Base-by-base conservation (phyloP, 2,329 filamentous ascomycete genomes). In the Penicillium italicum region DNA sequence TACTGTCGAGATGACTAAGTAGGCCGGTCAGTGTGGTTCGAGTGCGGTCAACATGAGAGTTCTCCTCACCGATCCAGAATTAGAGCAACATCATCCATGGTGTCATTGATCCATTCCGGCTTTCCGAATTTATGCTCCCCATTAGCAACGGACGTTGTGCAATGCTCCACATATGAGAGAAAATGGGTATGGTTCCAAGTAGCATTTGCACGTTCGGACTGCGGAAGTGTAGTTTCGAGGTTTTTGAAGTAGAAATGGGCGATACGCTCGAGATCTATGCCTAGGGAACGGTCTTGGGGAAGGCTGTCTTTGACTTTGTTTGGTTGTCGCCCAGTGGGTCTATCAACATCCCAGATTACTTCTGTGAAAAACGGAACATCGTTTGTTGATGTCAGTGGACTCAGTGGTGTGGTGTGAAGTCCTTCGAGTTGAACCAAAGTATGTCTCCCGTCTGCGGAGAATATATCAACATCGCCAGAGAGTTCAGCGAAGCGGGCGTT, bases 381-480 rank as follows among this genome's bases (percentile, higher is more conserved):
- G 1, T 37, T 60, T 10, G 40, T 44, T 10, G 58, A 37, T 8
- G 62, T 56, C 26, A 59, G 26, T 18, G 61, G 62, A 10, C 42
- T 55, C 5, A 66, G 26, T 4, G 62, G 61, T 2, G 62, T 65
- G 2, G 62, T 62, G 18, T 63, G 62, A 33, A 65, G 58, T 12
- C 64, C 64, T 43, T 64, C 52, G 11, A 65, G 54, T 42, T 66
- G 63, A 14, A 66, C 24, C 12, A 64, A 30, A 12, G 58, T 60
- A n/a, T 51, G 38, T 18, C 34, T 31, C 1, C 61, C 59, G 43
- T 64, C 57, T 8, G 36, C 20, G 12, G 61, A 59, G 24, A 58
- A 62, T 1, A 68, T 53, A 10, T 67, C 61, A 40, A 67, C 61
- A 53, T 67, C 64, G 12, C 65, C 66, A n/a, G 63, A 61, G 2